phyloP scores from a whole-genome alignment of 73 alveolate genomes.

The Tetrahymena thermophila region DNA sequence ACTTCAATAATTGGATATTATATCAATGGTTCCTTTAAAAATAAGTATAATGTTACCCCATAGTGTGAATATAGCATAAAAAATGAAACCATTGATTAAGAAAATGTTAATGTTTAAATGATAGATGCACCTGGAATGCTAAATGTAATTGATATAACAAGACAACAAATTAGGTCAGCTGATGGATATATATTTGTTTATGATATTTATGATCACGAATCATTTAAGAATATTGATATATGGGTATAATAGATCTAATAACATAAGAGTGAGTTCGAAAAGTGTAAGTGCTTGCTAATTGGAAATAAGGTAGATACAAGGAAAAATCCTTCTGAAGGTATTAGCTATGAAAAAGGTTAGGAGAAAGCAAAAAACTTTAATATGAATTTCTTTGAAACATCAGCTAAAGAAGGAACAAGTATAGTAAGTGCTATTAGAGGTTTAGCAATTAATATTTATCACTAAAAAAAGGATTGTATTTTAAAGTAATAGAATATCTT shows the following conservation, averaged over 20 bases:
- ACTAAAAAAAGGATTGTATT: background rate
- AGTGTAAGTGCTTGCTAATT: background rate
- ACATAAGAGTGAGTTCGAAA: background rate
- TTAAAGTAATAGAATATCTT: too few species aligned
- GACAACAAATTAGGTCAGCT: background rate
- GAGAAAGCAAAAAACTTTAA: background rate
- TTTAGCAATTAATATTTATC: background rate
- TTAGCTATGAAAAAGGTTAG: background rate
- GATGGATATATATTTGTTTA: background rate
- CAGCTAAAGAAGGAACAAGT: background rate
- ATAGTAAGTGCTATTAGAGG: background rate
- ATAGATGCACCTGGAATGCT: background rate
- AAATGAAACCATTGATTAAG: background rate
- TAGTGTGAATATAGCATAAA: background rate
- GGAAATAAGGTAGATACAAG: background rate
- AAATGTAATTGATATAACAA: background rate
- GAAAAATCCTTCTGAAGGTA: background rate
- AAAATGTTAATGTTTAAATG: background rate
- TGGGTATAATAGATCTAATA: background rate
- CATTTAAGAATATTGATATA: background rate
- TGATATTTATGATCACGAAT: background rate
- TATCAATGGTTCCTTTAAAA: background rate
- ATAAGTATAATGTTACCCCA: background rate
- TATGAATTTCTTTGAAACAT: background rate
- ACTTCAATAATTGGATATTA: background rate